Evolutionary conservation across 768 basidiomycete species (phyloP).

Genomic region (Agrocybe chaxingu): DNA sequence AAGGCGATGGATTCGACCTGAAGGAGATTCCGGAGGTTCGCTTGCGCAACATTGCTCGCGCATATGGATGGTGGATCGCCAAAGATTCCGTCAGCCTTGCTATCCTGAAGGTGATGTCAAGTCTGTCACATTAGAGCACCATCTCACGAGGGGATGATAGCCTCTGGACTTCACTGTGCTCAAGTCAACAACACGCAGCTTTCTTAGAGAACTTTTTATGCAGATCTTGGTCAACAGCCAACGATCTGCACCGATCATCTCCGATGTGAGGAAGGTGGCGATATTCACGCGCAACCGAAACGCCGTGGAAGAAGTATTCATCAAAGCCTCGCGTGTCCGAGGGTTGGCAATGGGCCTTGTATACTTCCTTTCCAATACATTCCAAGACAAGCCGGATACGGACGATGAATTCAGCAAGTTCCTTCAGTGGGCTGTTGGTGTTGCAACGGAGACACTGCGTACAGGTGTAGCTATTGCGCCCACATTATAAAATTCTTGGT

Average conservation of each 20-base stretch:
- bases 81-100: slow-evolving; percentile 73
- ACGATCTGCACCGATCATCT: slow-evolving; percentile 61
- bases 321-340: slow-evolving; percentile 65
- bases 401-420: slow-evolving; percentile 37
- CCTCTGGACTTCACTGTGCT: slow-evolving; percentile 84
- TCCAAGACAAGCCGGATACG: slow-evolving; percentile 26
- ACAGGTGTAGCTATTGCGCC: slow-evolving; percentile 57
- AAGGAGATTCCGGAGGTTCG: slow-evolving; percentile 56
- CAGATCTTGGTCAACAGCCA: slow-evolving; percentile 77
- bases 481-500: slow-evolving; percentile 16
- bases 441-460: slow-evolving; percentile 70
- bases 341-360: slow-evolving; percentile 71
- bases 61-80: slow-evolving; percentile 92
- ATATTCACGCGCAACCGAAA: slow-evolving; percentile 50
- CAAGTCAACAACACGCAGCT: slow-evolving; percentile 57
- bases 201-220: slow-evolving; percentile 68
- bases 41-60: slow-evolving; percentile 72
- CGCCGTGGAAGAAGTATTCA: slow-evolving; percentile 73
- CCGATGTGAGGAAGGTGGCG: slow-evolving; percentile 25
- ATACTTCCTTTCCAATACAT: slow-evolving; percentile 58
- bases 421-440: slow-evolving; percentile 60
- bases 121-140: background rate
- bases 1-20: slow-evolving; percentile 44
- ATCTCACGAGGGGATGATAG: slow-evolving; percentile 32
- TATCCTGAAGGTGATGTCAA: slow-evolving; percentile 72